Evolutionary conservation across 805 yeast genomes (phyloP).

Genomic region (Ogataea minuta): DNA sequence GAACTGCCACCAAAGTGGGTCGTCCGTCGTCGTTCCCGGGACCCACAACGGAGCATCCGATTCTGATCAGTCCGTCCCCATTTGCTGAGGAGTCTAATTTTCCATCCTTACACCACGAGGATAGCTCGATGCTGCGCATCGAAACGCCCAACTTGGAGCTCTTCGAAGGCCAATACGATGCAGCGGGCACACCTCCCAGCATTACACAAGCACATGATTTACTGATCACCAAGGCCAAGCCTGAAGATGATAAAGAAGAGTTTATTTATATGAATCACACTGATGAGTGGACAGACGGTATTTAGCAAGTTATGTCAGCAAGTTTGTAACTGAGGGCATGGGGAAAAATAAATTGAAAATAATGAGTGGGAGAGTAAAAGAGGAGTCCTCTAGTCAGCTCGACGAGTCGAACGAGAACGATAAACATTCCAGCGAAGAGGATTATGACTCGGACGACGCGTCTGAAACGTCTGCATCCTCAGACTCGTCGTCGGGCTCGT

Average conservation of each 20-base stretch:
- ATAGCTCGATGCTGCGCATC: conserved; percentile 8
- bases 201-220: conserved; percentile 3
- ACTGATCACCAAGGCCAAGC: conserved; percentile 9
- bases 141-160: conserved; percentile 21
- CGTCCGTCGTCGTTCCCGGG: conserved; percentile 35
- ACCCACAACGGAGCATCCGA: conserved; percentile 39
- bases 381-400: neutral
- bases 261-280: conserved; percentile 5
- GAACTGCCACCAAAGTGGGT: conserved; percentile 27
- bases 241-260: conserved; percentile 13
- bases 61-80: conserved; percentile 22
- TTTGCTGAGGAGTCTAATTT: conserved; percentile 16
- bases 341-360: conserved; percentile 6
- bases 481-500: conserved; percentile 5
- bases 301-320: conserved; percentile 9
- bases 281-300: conserved; percentile 9
- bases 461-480: conserved; percentile 17
- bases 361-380: conserved; percentile 10
- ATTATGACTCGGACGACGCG: conserved; percentile 9
- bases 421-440: neutral
- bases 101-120: conserved; percentile 6
- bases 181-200: conserved; percentile 5
- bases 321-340: neutral
- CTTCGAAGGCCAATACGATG: conserved; percentile 17
- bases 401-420: neutral